phyloP scores from a whole-genome alignment of 495 filamentous ascomycete genomes.

The Aspergillus saccharolyticus region DNA sequence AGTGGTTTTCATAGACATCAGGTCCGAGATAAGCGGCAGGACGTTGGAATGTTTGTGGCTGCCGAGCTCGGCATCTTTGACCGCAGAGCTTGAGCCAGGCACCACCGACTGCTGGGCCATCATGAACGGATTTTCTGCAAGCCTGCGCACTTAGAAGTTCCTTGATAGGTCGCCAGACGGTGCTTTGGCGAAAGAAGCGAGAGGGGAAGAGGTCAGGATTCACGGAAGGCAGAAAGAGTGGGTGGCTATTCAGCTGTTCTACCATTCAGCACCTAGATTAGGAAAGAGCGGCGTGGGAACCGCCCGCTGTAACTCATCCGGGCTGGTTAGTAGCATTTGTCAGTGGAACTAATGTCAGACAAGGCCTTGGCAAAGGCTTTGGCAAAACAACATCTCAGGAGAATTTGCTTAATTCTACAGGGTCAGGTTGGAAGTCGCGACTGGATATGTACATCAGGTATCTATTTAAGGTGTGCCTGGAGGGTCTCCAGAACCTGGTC shows the following conservation, averaged over 20 bases:
- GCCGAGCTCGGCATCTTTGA: neutral
- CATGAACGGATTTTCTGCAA: neutral
- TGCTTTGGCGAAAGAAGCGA: neutral
- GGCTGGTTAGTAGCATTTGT: neutral
- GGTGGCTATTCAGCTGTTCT: too few relatives aligned
- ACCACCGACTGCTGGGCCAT: neutral
- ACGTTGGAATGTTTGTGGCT: neutral
- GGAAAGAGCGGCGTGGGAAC: constrained; percentile 7
- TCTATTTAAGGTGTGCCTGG: constrained; percentile 70
- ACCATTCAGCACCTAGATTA: neutral
- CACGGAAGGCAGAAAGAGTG: neutral
- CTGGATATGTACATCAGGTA: constrained; percentile 44
- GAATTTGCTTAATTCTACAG: constrained; percentile 45
- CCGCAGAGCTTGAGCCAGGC: neutral
- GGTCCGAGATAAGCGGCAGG: neutral
- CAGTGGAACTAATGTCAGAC: neutral
- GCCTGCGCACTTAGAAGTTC: neutral
- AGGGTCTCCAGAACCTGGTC: constrained; percentile 66
- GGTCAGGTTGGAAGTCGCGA: constrained; percentile 29
- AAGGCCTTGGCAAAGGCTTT: constrained; percentile 6
- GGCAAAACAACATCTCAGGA: constrained; percentile 20
- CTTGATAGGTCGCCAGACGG: too few relatives aligned
- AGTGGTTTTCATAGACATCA: neutral
- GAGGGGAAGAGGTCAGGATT: neutral
- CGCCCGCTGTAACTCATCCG: neutral